Evolutionary conservation across 1,139 yeast species (phyloP), one percentile per base, ranked within the genome.

Genomic region (Blastobotrys apis): DNA sequence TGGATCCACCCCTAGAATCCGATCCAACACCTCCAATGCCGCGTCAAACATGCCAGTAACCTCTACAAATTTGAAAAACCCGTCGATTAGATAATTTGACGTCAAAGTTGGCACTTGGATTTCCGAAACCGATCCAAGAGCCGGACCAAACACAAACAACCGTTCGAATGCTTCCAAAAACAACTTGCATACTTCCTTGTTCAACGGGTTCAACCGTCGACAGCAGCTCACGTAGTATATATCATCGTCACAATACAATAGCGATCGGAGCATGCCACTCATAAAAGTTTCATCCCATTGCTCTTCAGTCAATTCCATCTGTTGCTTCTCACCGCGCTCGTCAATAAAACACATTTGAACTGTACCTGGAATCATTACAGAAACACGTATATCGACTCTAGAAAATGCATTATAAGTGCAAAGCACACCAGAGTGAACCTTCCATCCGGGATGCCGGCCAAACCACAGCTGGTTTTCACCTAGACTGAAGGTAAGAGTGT

Each of bases 241-340:
- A 66, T 78, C 60, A 74, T 77, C 85, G 53, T 82, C 88, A 32
- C 81, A 74, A 51, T 80, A 84, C 37, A 87, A 66, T 22, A 90
- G 62, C 19, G 87, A 71, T 55, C 98, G 72, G 36, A 87, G 76
- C 54, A 88, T 71, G 2, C 84, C 76, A 50, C 87, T 80, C 41
- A 87, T 80, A 62, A 79, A 85, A 0, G 94, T 77, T 61, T 92
- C 97, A 27, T 72, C 71, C 97, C 97, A 90, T 29, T 76, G 48
- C 25, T 62, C 59, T 1, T 69, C 71, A 13, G 65, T 61, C 12
- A 69, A 66, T 16, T 37, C 37, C 22, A 46, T 48, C 16, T 55
- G 57, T 50, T 63, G 44, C 50, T 67, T 70, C 43, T 75, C 78
- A 19, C 81, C 81, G 33, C 67, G 64, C 6, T 69, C 68, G 50